Evolutionary conservation across 1,284 basidiomycete species (phyloP).

Genomic region (Ganoderma sp.): DNA sequence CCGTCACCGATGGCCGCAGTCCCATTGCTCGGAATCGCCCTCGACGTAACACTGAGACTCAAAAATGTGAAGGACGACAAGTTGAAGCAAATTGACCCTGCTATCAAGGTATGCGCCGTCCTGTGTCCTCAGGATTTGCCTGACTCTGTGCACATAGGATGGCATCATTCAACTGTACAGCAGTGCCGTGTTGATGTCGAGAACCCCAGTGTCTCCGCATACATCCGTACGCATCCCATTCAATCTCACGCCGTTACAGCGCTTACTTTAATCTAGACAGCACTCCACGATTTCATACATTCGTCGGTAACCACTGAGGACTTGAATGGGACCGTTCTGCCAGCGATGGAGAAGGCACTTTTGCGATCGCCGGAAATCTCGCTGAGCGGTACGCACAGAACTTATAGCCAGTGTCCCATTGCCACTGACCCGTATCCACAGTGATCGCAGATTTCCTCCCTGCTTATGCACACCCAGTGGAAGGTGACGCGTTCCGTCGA

Average conservation of each 20-base stretch:
- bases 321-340: conserved; percentile 57
- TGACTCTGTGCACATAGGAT: conserved; percentile 43
- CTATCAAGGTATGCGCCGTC: conserved; percentile 49
- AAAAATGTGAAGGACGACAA: conserved; percentile 57
- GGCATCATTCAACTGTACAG: conserved; percentile 61
- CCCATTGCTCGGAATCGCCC: conserved; percentile 61
- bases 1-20: conserved; percentile 54
- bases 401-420: too few relatives aligned
- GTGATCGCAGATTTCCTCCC: conserved; percentile 62
- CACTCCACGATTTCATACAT: conserved; percentile 67
- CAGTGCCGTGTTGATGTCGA: conserved; percentile 62
- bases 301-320: conserved; percentile 57
- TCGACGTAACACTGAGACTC: conserved; percentile 67
- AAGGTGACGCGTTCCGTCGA: conserved; percentile 61
- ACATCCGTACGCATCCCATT: conserved; percentile 47
- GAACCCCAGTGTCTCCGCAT: conserved; percentile 55
- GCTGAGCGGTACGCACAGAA: conserved; percentile 53
- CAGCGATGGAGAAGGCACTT: conserved; percentile 75
- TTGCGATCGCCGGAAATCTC: conserved; percentile 77
- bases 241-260: conserved; percentile 27
- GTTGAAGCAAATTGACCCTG: conserved; percentile 46
- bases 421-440: conserved; percentile 34
- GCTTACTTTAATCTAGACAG: conserved; percentile 43
- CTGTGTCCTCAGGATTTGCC: not conserved
- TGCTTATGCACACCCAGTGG: conserved; percentile 61